Percentiles rank a stretch among this genome's conserved stretches.
Conservation (phyloP, 1,284 basidiomycete species). For the Ustilago sp. region DNA sequence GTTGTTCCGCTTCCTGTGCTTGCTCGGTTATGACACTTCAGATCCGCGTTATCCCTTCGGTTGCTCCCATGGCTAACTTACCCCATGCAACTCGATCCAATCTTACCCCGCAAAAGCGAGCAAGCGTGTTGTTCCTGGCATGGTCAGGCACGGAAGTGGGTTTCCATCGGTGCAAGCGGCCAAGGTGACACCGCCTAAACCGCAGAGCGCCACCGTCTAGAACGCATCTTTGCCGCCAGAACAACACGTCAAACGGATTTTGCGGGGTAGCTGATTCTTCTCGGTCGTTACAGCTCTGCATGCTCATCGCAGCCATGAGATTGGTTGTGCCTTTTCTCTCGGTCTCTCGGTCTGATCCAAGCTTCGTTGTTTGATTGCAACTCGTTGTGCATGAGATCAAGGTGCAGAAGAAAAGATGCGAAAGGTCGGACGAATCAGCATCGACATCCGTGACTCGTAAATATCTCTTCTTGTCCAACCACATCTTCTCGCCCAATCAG, state of each 20-base stretch:
- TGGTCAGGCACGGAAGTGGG: not conserved
- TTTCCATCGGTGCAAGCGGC: slow-evolving; percentile 2
- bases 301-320: not conserved
- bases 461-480: not conserved
- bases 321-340: slow-evolving; percentile 2
- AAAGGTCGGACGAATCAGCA: slow-evolving; percentile 10
- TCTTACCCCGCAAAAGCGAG: slow-evolving; percentile 8
- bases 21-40: not conserved
- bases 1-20: slow-evolving; percentile 9
- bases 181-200: slow-evolving; percentile 10
- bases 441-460: not conserved
- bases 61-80: not conserved
- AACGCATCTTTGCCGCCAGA: not conserved
- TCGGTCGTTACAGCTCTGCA: not conserved
- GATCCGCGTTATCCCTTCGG: not conserved
- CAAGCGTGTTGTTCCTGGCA: slow-evolving; percentile 10
- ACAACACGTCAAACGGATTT: not conserved
- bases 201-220: slow-evolving; percentile 2
- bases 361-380: slow-evolving; percentile 2
- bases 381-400: not conserved
- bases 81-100: not conserved
- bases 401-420: not conserved
- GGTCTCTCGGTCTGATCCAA: slow-evolving; percentile 12
- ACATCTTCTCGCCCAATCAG: not conserved
- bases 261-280: slow-evolving; percentile 4